A percentile compares a stretch with the other conserved stretches of the same genome.
Evolutionary conservation across 495 filamentous ascomycete species (phyloP).

Genomic region (Neurospora sp.): DNA sequence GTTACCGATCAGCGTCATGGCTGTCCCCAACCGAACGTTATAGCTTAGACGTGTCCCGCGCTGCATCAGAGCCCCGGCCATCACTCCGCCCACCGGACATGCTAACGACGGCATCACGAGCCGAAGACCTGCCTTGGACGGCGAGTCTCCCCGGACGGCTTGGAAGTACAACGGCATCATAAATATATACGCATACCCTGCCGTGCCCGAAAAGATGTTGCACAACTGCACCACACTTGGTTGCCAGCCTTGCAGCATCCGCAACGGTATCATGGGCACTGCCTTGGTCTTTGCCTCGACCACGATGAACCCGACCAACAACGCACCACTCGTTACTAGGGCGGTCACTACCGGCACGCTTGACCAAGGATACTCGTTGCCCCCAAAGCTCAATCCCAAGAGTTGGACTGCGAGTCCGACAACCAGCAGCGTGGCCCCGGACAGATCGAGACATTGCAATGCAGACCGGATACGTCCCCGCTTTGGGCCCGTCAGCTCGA

Average conservation of each 20-base stretch:
- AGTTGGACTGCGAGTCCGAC: constrained; percentile 46
- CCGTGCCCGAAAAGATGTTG: constrained; percentile 53
- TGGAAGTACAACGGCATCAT: constrained; percentile 56
- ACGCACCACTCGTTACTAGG: constrained; percentile 38
- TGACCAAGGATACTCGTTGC: constrained; percentile 51
- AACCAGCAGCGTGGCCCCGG: constrained; percentile 43
- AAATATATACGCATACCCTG: constrained; percentile 59
- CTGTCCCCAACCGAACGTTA: constrained; percentile 45
- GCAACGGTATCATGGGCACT: constrained; percentile 51
- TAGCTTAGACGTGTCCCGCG: constrained; percentile 46
- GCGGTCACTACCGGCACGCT: constrained; percentile 41
- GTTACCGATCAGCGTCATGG: constrained; percentile 52
- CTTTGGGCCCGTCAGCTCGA: constrained; percentile 6
- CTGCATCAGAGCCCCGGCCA: constrained; percentile 53
- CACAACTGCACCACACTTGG: constrained; percentile 46
- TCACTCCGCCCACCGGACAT: constrained; percentile 48
- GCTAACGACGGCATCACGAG: constrained; percentile 52
- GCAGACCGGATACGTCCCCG: constrained; percentile 23
- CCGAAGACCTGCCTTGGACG: constrained; percentile 47
- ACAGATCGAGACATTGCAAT: constrained; percentile 47
- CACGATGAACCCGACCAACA: constrained; percentile 41
- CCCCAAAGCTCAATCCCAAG: constrained; percentile 48
- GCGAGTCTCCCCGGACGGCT: constrained; percentile 49
- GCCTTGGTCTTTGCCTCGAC: constrained; percentile 50
- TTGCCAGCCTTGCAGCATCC: constrained; percentile 44